Evolutionary conservation across 1,284 basidiomycete genomes (phyloP).

Genomic region (Pseudozyma tsukubaensis): DNA sequence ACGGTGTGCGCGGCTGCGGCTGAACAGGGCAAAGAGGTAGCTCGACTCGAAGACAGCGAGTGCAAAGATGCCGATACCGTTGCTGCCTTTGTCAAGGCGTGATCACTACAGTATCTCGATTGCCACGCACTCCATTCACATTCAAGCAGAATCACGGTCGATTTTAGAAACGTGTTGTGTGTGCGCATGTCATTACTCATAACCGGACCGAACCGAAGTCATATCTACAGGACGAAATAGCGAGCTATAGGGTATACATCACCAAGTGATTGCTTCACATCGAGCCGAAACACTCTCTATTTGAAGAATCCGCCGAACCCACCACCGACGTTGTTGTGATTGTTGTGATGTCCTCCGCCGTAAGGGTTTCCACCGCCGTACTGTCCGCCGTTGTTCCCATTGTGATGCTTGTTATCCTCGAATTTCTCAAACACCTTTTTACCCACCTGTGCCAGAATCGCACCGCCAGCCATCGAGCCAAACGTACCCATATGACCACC

Average conservation of each 20-base stretch:
- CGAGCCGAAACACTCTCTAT: background rate
- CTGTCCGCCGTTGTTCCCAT: constrained; percentile 2
- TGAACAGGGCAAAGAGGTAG: constrained; percentile 46
- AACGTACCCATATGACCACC: constrained; percentile 53
- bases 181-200: background rate
- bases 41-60: constrained; percentile 45
- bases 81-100: constrained; percentile 27
- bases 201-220: background rate
- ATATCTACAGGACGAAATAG: background rate
- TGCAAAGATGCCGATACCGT: constrained; percentile 40
- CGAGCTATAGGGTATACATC: background rate
- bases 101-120: background rate
- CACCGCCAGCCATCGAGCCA: constrained; percentile 48
- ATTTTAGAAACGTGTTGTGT: too few relatives aligned
- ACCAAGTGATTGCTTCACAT: background rate
- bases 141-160: background rate
- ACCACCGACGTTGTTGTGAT: constrained; percentile 26
- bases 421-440: constrained; percentile 55
- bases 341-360: constrained; percentile 14
- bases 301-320: constrained; percentile 44
- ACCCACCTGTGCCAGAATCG: constrained; percentile 55
- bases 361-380: constrained; percentile 29
- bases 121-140: background rate
- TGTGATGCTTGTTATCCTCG: constrained; percentile 38
- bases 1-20: too few relatives aligned